These are phyloP conservation scores for Candida tropicalis DNA, from an alignment of 1,139 yeast species.

Conservation along the genomic window DNA sequence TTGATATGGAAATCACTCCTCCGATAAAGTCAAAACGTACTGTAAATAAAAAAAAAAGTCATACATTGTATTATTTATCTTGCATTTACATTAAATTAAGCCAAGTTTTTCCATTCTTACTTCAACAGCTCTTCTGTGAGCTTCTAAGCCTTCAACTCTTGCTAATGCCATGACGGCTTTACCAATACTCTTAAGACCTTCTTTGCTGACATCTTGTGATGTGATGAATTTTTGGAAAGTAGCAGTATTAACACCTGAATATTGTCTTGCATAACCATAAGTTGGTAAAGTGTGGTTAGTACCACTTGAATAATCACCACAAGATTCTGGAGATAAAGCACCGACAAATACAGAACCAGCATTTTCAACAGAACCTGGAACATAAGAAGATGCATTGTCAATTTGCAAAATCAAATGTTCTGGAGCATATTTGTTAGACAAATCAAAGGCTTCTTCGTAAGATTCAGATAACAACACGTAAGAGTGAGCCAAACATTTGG, in stretches of 20 bases:
- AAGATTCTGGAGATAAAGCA: slow-evolving; percentile 92
- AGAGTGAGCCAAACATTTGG: slow-evolving; percentile 90
- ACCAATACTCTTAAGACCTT: slow-evolving; percentile 87
- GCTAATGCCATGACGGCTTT: slow-evolving; percentile 96
- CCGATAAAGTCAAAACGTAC: no score
- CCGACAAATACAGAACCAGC: slow-evolving; percentile 99
- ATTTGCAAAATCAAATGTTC: slow-evolving; percentile 95
- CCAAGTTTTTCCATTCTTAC: slow-evolving; percentile 86
- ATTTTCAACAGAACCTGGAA: slow-evolving; percentile 72
- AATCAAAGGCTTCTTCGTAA: slow-evolving; percentile 74
- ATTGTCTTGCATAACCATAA: slow-evolving; percentile 96
- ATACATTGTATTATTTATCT: not conserved
- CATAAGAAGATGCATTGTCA: slow-evolving; percentile 71
- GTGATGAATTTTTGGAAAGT: slow-evolving; percentile 96
- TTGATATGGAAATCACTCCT: no score
- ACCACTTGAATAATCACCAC: slow-evolving; percentile 98
- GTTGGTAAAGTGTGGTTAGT: slow-evolving; percentile 98
- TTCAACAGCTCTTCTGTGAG: slow-evolving; percentile 94
- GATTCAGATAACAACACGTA: slow-evolving; percentile 69
- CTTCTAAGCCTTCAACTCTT: slow-evolving; percentile 95
- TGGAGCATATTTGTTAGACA: slow-evolving; percentile 92
- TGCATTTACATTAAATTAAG: slow-evolving; percentile 18
- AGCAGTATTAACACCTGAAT: slow-evolving; percentile 95
- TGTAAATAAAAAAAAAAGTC: not conserved
- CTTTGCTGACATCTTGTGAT: slow-evolving; percentile 82